phyloP scores from a whole-genome alignment of 202 grass and related monocot species.

The Brachypodium distachyon region DNA sequence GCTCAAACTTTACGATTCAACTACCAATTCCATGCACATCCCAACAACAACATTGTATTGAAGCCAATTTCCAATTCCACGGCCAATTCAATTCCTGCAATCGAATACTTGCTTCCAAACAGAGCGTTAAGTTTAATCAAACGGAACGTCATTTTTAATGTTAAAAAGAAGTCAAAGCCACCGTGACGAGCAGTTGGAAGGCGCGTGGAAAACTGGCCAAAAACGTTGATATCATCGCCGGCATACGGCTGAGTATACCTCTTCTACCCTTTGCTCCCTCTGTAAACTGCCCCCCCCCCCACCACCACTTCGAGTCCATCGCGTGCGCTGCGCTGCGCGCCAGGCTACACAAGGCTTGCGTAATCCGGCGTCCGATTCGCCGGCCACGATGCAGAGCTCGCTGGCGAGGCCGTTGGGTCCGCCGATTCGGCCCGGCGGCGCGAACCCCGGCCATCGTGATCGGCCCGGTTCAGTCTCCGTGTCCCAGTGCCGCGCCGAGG shows the following conservation, averaged over 20 bases:
- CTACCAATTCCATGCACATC: no score
- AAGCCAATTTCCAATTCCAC: no score
- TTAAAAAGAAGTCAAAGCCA: no score
- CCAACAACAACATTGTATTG: no score
- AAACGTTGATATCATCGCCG: constrained; percentile 35
- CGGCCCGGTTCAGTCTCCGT: neutral
- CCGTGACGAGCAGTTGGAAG: no score
- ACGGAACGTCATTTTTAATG: no score
- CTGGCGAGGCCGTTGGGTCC: constrained; percentile 3
- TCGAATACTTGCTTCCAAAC: no score
- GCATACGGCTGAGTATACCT: neutral
- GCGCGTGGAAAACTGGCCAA: neutral
- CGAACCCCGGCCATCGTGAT: neutral
- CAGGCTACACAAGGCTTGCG: neutral
- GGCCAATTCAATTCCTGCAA: no score
- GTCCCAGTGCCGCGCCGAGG: constrained; percentile 24
- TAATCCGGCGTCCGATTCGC: neutral
- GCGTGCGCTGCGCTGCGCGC: neutral
- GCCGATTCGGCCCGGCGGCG: neutral
- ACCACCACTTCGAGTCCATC: constrained; percentile 14
- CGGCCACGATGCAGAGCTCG: constrained; percentile 28
- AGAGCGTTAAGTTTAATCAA: no score
- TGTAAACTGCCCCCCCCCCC: no score
- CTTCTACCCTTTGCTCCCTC: neutral
- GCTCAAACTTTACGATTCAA: no score